Base-by-base conservation (phyloP, 768 basidiomycete species). In the Pholiota molesta region DNA sequence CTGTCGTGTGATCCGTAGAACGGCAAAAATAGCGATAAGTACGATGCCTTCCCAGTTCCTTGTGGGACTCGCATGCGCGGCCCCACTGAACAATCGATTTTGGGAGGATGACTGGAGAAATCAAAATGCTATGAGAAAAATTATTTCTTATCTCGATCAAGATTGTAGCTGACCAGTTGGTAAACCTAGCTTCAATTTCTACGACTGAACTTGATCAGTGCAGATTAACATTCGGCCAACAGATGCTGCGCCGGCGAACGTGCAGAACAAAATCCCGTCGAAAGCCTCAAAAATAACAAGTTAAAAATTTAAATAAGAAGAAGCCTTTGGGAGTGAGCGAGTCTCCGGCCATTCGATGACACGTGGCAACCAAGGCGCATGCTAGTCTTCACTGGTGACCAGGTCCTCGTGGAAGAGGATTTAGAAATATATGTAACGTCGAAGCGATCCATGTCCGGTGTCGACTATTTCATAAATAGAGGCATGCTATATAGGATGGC, bases 1-100 rank as follows among this genome's bases (percentile, higher is more conserved):
- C 59, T 40, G 51, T 40, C 51, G 40, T 53, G 59, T 53, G 59
- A 60, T 49, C 23, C 26, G 37, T 31, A 53, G 10, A 35, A 59
- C 21, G 13, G 52, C 28, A 23, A 53, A 19, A 40, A 53, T 53
- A 53, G 59, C 31, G n/a, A 40, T 19, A 21, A 53, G 51, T 39
- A 11, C 3, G 28, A 29, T 23, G 35, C 51, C 31, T 1, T 17
- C 21, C 52, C 52, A 54, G 31, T 54, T 60, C 52, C 52, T 19
- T 53, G 59, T 26, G 37, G 49, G n/a, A 31, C 19, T 33, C 17
- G 44, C 21, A 5, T 49, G 6, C 33, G n/a, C 19, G 47, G 13
- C 47, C 26, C 19, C 5, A 23, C 5, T 19, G 5, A 26, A 26
- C 2, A 6, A 49, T 49, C 19, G 47, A 49, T 26, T 21, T 23